Conservation (phyloP, 2,329 filamentous ascomycete genomes). For the Colletotrichum sp. region DNA sequence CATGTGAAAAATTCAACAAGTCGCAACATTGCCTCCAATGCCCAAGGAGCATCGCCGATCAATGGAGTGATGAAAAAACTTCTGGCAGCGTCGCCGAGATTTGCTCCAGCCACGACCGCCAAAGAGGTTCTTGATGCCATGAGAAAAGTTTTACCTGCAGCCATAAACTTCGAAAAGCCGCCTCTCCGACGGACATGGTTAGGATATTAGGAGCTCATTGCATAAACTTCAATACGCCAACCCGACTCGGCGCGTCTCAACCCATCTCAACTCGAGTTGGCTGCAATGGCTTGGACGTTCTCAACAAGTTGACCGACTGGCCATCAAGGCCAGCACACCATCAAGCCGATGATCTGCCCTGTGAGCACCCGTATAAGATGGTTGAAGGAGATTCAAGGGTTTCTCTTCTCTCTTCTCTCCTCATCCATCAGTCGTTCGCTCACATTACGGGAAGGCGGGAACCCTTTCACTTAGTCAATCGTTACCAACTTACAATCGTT, state of each 20-base stretch:
- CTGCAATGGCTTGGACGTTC: not conserved
- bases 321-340: not conserved
- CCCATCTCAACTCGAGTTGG: not conserved
- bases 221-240: constrained; percentile 2
- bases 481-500: not conserved
- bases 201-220: not conserved
- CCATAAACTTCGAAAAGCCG: not conserved
- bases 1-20: not conserved
- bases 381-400: not conserved
- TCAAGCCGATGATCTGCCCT: not conserved
- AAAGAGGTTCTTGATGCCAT: not conserved
- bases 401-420: not conserved
- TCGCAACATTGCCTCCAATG: not conserved
- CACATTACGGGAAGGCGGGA: constrained; percentile 10
- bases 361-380: not conserved
- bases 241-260: not conserved
- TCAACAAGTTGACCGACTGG: not conserved
- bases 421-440: constrained; percentile 16
- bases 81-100: not conserved
- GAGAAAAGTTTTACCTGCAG: not conserved
- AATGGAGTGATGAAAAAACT: not conserved
- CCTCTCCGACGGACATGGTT: not conserved
- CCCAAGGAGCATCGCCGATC: not conserved
- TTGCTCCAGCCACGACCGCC: not conserved
- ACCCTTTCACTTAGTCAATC: constrained; percentile 18